Base-by-base conservation (phyloP, 805 yeast species). In the Candida koratica region DNA sequence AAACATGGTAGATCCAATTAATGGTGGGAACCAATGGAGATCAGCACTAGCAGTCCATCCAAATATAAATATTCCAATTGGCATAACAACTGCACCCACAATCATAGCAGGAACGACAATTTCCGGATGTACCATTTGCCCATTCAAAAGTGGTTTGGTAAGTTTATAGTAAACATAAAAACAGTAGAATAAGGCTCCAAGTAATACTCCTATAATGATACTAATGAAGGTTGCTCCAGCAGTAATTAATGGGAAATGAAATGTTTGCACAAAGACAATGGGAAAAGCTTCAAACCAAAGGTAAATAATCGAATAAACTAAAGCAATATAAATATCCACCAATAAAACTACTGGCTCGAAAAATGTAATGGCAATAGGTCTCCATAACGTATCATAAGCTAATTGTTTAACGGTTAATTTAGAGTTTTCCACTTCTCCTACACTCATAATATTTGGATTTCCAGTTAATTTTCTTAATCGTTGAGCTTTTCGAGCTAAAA, bases 261-360 rank as follows among this genome's bases (percentile, higher is more conserved):
- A 61, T n/a, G 64, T 48, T 4, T 61, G 72, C 6, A 42, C 37
- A 42, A 69, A 78, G 4, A 73, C 76, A 22, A 77, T 60, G 7
- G 84, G 83, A 28, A 45, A 46, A 6, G 53, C 51, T 62, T 71
- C 84, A 47, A 78, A 75, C 63, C 73, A 78, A 18, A 76, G 55
- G 51, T 76, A 79, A 48, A 73, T 45, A 19, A 73, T 55, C 19
- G 80, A 73, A 49, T 78, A 79, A 4, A 69, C 60, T 38, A 78
- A 49, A 0, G 79, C 73, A 43, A 73, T 57, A 51, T 77, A 77
- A 17, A 69, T 11, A 49, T 77, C 66, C 38, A 77, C 67, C 16
- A 77, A 60, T 13, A 78, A 40, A n/a, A 78, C 71, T 17, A 74
- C 75, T 1, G 84, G 84, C 49, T 79, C 84, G 32, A 53, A 42